Conservation (phyloP, 179 eudicot genomes). For the Gypsophila paniculata region DNA sequence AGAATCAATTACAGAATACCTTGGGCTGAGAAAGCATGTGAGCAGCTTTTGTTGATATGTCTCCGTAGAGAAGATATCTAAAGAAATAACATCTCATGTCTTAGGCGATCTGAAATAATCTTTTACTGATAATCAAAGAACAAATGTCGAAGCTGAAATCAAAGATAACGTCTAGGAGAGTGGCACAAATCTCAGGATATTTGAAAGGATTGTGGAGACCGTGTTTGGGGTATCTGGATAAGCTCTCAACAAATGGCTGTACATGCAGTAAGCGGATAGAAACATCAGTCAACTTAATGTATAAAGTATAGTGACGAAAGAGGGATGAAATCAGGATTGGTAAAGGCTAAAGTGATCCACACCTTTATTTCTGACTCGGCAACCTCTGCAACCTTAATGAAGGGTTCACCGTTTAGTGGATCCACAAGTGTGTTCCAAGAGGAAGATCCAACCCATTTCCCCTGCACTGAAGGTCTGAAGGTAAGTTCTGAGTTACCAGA, state of each 20-base stretch:
- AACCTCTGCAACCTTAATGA: constrained; percentile 86
- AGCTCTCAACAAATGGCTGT: constrained; percentile 98
- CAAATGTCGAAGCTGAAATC: constrained; percentile 8
- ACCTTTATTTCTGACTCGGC: constrained; percentile 74
- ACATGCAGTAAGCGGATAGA: constrained; percentile 20
- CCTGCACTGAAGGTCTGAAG: constrained; percentile 78
- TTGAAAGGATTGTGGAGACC: constrained; percentile 96
- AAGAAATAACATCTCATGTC: constrained; percentile 14
- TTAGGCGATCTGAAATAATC: constrained; percentile 3
- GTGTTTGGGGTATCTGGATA: constrained; percentile 88
- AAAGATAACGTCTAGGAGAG: constrained; percentile 9
- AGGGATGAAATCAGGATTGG: not conserved
- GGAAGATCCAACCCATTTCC: constrained; percentile 73
- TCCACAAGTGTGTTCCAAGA: constrained; percentile 74
- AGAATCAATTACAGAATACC: constrained; percentile 37
- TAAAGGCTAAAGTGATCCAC: not conserved
- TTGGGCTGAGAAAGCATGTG: constrained; percentile 74
- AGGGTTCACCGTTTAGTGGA: constrained; percentile 92
- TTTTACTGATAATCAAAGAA: not conserved
- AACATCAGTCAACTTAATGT: not conserved
- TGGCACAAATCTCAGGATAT: constrained; percentile 62
- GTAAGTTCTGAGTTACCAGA: not conserved
- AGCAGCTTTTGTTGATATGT: constrained; percentile 79
- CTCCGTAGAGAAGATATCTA: constrained; percentile 93
- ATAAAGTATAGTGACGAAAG: not conserved